Conservation (phyloP, 345 rosid genomes). For the Triadica sebifera region DNA sequence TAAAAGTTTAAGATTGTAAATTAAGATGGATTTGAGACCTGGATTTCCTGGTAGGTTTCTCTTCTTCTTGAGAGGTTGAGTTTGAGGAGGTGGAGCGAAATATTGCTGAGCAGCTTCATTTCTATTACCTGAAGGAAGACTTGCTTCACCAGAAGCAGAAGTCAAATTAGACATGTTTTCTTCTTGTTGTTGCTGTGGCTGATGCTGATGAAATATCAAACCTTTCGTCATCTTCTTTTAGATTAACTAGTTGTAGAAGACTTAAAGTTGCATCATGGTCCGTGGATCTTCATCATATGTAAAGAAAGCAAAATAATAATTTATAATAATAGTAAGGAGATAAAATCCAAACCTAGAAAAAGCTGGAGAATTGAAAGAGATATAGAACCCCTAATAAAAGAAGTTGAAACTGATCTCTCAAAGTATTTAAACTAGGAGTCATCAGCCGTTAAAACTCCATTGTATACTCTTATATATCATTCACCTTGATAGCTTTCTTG, state of each 20-base stretch:
- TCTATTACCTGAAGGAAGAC: constrained; percentile 72
- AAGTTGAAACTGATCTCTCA: constrained; percentile 12
- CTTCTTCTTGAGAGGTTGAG: constrained; percentile 61
- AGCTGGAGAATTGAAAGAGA: constrained; percentile 1
- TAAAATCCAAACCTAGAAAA: constrained; percentile 6
- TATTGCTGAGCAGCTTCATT: constrained; percentile 38
- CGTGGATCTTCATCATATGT: too few relatives aligned
- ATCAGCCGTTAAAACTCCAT: neutral
- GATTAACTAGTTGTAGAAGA: constrained; percentile 4
- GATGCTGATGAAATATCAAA: constrained; percentile 45
- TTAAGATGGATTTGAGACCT: constrained; percentile 36
- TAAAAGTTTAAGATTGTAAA: neutral
- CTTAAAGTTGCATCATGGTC: constrained; percentile 12
- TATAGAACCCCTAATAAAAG: constrained; percentile 17
- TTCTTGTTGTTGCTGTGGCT: constrained; percentile 44
- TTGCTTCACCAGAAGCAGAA: constrained; percentile 70
- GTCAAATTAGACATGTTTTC: constrained; percentile 93
- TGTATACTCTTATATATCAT: neutral
- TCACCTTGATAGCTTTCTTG: constrained; percentile 28
- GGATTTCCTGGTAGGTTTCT: constrained; percentile 93
- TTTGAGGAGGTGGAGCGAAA: constrained; percentile 36
- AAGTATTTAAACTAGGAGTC: neutral
- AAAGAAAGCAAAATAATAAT: too few relatives aligned
- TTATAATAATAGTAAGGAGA: neutral
- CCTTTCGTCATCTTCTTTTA: constrained; percentile 41